phyloP scores from a whole-genome alignment of 345 rosid species.

The Pistacia integerrima region DNA sequence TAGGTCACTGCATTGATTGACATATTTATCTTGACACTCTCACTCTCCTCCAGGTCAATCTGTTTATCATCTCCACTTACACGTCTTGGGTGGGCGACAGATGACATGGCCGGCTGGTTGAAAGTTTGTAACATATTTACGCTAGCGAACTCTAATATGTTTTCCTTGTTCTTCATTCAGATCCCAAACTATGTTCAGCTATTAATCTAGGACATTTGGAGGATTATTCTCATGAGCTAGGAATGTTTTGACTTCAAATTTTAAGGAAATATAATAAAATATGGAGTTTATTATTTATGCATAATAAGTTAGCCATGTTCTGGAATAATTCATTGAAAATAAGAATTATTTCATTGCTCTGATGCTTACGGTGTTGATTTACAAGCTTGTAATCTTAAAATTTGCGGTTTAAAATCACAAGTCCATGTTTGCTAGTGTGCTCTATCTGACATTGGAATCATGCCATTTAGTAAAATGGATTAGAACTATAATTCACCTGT shows the following conservation, averaged over 20 bases:
- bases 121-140: constrained; percentile 8
- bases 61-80: constrained; percentile 91
- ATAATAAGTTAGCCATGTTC: too few relatives aligned
- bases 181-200: background rate
- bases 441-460: too few relatives aligned
- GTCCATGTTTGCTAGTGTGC: background rate
- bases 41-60: constrained; percentile 69
- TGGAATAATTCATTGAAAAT: background rate
- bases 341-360: background rate
- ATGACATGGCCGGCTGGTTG: constrained; percentile 96
- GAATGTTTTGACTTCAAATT: background rate
- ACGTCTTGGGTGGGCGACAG: constrained; percentile 83
- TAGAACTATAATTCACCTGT: too few relatives aligned
- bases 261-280: too few relatives aligned
- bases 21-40: background rate
- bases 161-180: background rate
- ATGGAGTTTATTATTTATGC: too few relatives aligned
- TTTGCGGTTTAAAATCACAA: background rate
- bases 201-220: background rate
- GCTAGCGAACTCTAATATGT: background rate
- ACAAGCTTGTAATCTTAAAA: background rate
- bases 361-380: background rate
- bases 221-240: background rate
- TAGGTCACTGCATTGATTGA: background rate
- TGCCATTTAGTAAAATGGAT: too few relatives aligned